Percentiles rank a stretch among this genome's conserved stretches.
Conservation (phyloP, 208 protist species). For the Leishmania tarentolae region DNA sequence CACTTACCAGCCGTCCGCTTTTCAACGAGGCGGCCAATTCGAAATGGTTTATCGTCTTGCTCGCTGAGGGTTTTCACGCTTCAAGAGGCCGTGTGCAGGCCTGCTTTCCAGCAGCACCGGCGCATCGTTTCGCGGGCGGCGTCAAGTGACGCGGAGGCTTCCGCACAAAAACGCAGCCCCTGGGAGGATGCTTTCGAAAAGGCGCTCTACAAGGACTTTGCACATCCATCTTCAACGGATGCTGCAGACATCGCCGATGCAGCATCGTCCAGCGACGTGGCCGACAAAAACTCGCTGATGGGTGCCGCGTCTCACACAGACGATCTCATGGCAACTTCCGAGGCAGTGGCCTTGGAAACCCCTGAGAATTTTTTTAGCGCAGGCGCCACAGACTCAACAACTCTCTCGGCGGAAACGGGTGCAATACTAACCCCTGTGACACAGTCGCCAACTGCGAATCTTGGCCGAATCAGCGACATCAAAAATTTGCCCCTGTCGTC, state of each 20-base stretch:
- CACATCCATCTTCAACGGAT: neutral
- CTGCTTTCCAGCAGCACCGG: neutral
- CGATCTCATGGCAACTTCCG: neutral
- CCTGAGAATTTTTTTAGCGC: neutral
- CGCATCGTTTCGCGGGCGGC: neutral
- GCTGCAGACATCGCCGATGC: neutral
- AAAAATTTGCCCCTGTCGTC: too few relatives aligned
- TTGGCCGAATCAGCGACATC: neutral
- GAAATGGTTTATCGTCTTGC: neutral
- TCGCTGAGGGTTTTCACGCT: neutral
- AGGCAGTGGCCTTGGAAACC: neutral
- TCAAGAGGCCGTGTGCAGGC: neutral
- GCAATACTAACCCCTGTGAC: neutral
- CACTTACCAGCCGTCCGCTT: neutral
- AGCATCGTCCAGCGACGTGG: neutral
- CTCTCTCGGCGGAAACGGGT: neutral
- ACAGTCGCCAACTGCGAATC: neutral
- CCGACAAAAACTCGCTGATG: neutral
- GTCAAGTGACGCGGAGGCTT: neutral
- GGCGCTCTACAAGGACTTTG: slow-evolving; percentile 12
- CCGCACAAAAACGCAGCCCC: neutral
- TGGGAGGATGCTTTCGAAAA: slow-evolving; percentile 19
- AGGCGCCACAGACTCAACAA: neutral
- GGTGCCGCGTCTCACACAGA: neutral
- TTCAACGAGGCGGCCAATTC: neutral